Percentiles rank a stretch among this genome's conserved stretches.
Evolutionary conservation across 148 eudicot species (phyloP).

Genomic region (Vaccinium corymbosum): DNA sequence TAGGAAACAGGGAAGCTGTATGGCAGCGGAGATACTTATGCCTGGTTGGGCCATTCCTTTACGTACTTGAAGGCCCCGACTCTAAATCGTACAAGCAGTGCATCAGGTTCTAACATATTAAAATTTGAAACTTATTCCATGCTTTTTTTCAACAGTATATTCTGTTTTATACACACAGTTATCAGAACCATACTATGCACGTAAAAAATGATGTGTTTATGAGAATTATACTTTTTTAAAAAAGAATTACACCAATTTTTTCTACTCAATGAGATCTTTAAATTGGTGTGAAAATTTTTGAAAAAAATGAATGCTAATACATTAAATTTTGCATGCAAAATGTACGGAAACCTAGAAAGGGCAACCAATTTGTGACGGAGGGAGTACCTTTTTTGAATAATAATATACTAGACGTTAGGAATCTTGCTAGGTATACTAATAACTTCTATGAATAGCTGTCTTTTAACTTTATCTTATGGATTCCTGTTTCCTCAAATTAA

Average conservation of each 20-base stretch:
- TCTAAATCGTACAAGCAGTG: slow-evolving; percentile 81
- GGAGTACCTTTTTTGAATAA: background rate
- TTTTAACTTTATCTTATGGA: background rate
- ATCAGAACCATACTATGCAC: background rate
- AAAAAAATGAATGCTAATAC: too few species aligned
- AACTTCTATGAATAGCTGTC: background rate
- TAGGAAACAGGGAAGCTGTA: slow-evolving; percentile 88
- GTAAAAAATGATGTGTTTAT: too few species aligned
- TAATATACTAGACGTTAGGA: background rate
- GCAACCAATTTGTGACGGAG: too few species aligned
- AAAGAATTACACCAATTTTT: too few species aligned
- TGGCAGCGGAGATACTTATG: slow-evolving; percentile 92
- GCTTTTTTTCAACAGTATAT: background rate
- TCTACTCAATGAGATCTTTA: too few species aligned
- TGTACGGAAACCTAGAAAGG: too few species aligned
- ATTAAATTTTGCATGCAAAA: too few species aligned
- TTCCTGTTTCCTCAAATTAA: background rate
- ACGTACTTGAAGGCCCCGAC: slow-evolving; percentile 70
- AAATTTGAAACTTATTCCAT: background rate
- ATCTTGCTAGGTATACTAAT: background rate
- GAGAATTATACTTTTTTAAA: too few species aligned
- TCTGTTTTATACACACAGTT: background rate
- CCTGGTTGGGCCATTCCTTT: slow-evolving; percentile 83
- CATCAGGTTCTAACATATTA: slow-evolving; percentile 47
- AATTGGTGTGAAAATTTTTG: too few species aligned